Evolutionary conservation across 768 basidiomycete species (phyloP), one percentile per base, ranked within the genome.

Genomic region (Collybia nuda): DNA sequence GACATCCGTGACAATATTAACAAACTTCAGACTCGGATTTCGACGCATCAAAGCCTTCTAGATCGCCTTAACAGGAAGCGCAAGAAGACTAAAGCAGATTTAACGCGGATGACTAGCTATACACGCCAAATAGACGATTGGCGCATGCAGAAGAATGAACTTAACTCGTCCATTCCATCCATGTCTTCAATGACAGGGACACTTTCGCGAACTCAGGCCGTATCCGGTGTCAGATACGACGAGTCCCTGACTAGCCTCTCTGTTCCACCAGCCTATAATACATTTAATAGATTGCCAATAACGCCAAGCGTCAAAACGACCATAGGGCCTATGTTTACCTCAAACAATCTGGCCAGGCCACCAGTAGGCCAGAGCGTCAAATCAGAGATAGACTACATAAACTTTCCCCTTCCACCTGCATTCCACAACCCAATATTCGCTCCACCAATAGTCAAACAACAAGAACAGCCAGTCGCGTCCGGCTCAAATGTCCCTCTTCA

Each of bases 381-480:
- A 32, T 2, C 9, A 14, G 32, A 32, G 32, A 11, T 11, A 11
- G 14, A 32, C 7, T 26, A 26, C 22, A 46, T 15, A 24, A 37
- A 46, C 36, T n/a, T 11, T 7, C 32, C 43, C 9, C 6, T 42
- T n/a, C 39, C 14, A 15, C 35, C 17, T 38, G 17, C 40, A 37
- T 22, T 21, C 17, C 15, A 17, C 42, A 43, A 14, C 12, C 17
- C 32, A 14, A 14, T 40, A 1, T 6, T 9, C 8, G 22, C 9
- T 29, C 50, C 8, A 6, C 28, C 28, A 14, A 41, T 29, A 17
- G 32, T 11, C 32, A 32, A 32, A 11, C 7, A 32, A 32, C 32
- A 32, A 40, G 40, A 40, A 5, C 44, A 47, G n/a, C 59, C 46
- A 7, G 36, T 53, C n/a, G 59, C 61, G 1, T 64, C 61, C 1